Evolutionary conservation across 768 basidiomycete genomes (phyloP).

Genomic region (Cyclocybe aegerita): DNA sequence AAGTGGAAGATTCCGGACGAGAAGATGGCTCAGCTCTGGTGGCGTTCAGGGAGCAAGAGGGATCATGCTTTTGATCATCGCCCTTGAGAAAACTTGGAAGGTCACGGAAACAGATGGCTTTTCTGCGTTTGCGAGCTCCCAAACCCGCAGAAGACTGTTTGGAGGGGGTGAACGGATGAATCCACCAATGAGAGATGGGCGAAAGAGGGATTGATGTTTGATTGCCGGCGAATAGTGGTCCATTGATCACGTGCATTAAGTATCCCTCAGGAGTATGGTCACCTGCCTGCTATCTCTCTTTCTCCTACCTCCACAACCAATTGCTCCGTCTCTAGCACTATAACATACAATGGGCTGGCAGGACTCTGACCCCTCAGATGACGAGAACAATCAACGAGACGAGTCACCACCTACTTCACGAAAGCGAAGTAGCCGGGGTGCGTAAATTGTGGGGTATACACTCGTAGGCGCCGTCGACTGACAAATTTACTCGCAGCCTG

Average conservation of each 20-base stretch:
- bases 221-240: conserved; percentile 14
- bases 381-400: conserved; percentile 38
- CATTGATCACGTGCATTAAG: conserved; percentile 20
- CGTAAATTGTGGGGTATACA: background rate
- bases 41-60: no score
- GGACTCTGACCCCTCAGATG: conserved; percentile 62
- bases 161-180: no score
- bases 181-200: no score
- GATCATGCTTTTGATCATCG: no score
- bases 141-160: no score
- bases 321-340: conserved; percentile 11
- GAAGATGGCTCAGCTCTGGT: no score
- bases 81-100: no score
- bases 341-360: conserved; percentile 49
- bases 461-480: background rate
- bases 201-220: background rate
- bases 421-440: conserved; percentile 68
- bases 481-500: conserved; percentile 51
- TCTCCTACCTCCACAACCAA: conserved; percentile 19
- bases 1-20: no score
- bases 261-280: no score
- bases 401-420: conserved; percentile 43
- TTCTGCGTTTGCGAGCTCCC: no score
- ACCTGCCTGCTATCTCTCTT: conserved; percentile 11
- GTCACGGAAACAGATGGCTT: no score